Evolutionary conservation across 1,139 yeast species (phyloP).

Genomic region (Wickerhamiella pararugosa): DNA sequence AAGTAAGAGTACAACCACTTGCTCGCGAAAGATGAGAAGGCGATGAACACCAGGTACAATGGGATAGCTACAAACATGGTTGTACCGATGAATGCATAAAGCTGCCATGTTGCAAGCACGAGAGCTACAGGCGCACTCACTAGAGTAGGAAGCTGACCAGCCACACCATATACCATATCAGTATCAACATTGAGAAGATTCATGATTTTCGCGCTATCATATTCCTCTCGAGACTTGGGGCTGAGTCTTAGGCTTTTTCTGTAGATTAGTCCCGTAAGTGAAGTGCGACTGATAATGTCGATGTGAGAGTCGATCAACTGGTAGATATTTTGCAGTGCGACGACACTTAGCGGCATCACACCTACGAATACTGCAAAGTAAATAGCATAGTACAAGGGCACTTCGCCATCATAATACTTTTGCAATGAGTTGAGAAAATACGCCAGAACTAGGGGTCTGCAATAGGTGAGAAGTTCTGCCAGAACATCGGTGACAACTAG

Average conservation of each 20-base stretch:
- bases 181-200: slow-evolving; percentile 69
- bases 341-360: slow-evolving; percentile 25
- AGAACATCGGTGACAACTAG: slow-evolving; percentile 49
- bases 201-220: slow-evolving; percentile 52
- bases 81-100: slow-evolving; percentile 44
- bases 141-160: slow-evolving; percentile 11
- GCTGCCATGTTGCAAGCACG: slow-evolving; percentile 24
- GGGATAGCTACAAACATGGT: slow-evolving; percentile 46
- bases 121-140: slow-evolving; percentile 15
- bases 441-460: slow-evolving; percentile 19
- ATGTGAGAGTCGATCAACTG: slow-evolving; percentile 20
- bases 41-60: slow-evolving; percentile 34
- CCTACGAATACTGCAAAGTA: slow-evolving; percentile 14
- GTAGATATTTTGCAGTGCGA: slow-evolving; percentile 23
- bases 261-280: slow-evolving; percentile 22
- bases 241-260: slow-evolving; percentile 50
- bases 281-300: slow-evolving; percentile 10
- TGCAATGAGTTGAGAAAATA: slow-evolving; percentile 12
- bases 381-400: slow-evolving; percentile 12
- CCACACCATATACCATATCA: slow-evolving; percentile 40
- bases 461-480: slow-evolving; percentile 46
- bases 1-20: slow-evolving; percentile 35
- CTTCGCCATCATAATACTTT: slow-evolving; percentile 7
- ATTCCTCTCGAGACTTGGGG: slow-evolving; percentile 41
- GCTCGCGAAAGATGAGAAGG: slow-evolving; percentile 42